Evolutionary conservation across 2,329 filamentous ascomycete genomes (phyloP), one percentile per base, ranked within the genome.

Genomic region (Alternaria postmessia): DNA sequence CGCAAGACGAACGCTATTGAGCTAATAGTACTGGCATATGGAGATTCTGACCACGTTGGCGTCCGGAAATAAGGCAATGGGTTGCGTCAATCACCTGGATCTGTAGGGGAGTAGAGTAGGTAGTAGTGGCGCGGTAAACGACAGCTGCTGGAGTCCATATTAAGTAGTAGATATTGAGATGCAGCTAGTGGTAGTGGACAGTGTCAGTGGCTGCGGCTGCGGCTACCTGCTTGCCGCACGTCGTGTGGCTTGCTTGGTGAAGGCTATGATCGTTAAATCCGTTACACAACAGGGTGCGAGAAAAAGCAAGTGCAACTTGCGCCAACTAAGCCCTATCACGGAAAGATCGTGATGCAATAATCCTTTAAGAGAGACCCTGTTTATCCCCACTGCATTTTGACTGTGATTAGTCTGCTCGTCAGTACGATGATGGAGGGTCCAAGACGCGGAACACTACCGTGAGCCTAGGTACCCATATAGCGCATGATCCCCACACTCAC

Each of bases 401-500:
- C 32, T n/a, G 14, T 38, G 46, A 4, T n/a, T 36, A 38, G 32
- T 26, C 24, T 8, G 46, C 38, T 26, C 46, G 3, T 49, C 20
- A 36, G 14, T 32, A 49, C 20, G 36, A 36, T 49, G 7, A 24
- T 7, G 16, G 46, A 20, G 8, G 16, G 4, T 16, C 20, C 46
- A 18, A 49, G 20, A 49, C 20, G 20, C 46, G 46, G 32, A 49
- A 49, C 30, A 49, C 46, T 36, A 49, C 30, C 46, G 46, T 38
- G 32, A 49, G 32, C 26, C 46, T 12, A 14, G 38, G 38, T 22
- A 26, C 36, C 44, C 18, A 51, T 18, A 20, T 57, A 32, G 54
- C 47, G 54, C 47, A 38, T 39, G 6, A 24, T 57, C 47, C 14
- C 47, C 39, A 48, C 28, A 48, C 46, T 34, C 30, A 38, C 46